Evolutionary conservation across 2,329 filamentous ascomycete genomes (phyloP).

Genomic region (Aspergillus thermomutatus): DNA sequence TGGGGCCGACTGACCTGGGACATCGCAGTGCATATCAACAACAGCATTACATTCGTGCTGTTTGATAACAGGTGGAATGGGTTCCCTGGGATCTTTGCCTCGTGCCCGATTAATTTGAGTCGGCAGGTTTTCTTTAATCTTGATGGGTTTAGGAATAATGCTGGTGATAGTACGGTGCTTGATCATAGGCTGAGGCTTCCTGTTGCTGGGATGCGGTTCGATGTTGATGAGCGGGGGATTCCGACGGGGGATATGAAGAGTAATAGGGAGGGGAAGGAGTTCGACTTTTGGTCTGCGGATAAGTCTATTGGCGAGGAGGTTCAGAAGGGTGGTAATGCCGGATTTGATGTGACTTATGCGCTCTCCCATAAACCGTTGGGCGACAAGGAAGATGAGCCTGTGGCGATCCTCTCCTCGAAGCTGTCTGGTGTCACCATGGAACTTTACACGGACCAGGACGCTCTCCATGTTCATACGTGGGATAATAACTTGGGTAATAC

Average conservation of each 20-base stretch:
- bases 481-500: not conserved
- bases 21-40: not conserved
- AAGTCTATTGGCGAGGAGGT: not conserved
- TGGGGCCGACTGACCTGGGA: slow-evolving; percentile 2
- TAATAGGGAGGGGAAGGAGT: not conserved
- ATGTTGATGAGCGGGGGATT: not conserved
- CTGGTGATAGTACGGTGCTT: not conserved
- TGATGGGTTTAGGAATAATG: not conserved
- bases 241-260: not conserved
- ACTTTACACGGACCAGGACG: slow-evolving; percentile 1
- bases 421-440: not conserved
- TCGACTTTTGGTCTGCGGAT: not conserved
- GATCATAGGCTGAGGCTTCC: not conserved
- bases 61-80: slow-evolving; percentile 2
- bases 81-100: not conserved
- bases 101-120: slow-evolving; percentile 1
- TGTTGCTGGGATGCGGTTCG: not conserved
- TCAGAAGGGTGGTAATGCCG: not conserved
- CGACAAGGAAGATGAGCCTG: slow-evolving; percentile 1
- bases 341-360: not conserved
- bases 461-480: slow-evolving; percentile 2
- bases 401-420: not conserved
- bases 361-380: not conserved
- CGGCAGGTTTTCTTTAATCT: slow-evolving; percentile 2
- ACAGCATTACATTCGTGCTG: slow-evolving; percentile 3